These are phyloP conservation scores for Crotalaria pallida DNA, from an alignment of 306 rosid species.

Conservation along the genomic window DNA sequence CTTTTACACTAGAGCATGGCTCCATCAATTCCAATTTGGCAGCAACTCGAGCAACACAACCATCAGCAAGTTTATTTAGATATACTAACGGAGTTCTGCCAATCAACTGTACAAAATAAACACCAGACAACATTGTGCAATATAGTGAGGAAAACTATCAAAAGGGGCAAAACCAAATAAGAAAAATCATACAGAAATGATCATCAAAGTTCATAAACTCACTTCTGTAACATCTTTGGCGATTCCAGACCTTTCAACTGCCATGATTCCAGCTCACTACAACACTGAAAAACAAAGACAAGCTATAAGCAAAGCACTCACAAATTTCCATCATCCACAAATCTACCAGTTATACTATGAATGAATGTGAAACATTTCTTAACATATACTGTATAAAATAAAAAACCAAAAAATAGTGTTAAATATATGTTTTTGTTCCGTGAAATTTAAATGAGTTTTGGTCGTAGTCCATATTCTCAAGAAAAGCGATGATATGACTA, in stretches of 20 bases:
- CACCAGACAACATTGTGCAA: neutral
- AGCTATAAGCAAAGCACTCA: neutral
- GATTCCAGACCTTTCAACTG: slow-evolving; percentile 43
- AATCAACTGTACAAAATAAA: slow-evolving; percentile 40
- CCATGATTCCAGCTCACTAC: slow-evolving; percentile 49
- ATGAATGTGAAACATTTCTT: slow-evolving; percentile 17
- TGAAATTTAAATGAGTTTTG: no score
- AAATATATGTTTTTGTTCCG: no score
- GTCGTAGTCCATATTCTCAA: no score
- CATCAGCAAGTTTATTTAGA: slow-evolving; percentile 53
- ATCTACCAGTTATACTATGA: neutral
- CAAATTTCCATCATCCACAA: neutral
- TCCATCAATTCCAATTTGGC: slow-evolving; percentile 74
- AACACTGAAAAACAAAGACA: slow-evolving; percentile 8
- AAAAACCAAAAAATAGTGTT: neutral
- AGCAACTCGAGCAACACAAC: slow-evolving; percentile 65
- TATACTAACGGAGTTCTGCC: slow-evolving; percentile 81
- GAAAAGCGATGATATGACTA: no score
- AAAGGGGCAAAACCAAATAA: neutral
- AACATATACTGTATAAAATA: neutral
- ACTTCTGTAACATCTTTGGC: slow-evolving; percentile 75
- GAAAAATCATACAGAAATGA: neutral
- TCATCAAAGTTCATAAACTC: slow-evolving; percentile 22
- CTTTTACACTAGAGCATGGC: slow-evolving; percentile 79
- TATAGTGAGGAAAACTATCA: neutral